These are phyloP conservation scores for Phytophthora pluvialis DNA, from an alignment of 352 stramenopile species.

Conservation along the genomic window DNA sequence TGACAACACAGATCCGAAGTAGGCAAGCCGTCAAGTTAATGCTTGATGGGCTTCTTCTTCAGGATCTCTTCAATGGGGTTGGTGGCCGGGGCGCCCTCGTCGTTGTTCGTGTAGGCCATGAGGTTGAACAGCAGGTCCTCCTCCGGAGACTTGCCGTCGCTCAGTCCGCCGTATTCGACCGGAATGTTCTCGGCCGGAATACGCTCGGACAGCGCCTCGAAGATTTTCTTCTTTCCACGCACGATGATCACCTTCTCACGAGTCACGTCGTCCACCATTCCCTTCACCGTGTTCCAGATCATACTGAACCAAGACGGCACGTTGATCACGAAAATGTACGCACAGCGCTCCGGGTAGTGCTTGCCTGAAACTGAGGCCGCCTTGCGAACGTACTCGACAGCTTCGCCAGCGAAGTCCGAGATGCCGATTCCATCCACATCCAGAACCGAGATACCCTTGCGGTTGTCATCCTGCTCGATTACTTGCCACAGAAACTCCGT, in stretches of 20 bases:
- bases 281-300: slow-evolving; percentile 94
- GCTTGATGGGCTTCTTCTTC: slow-evolving; percentile 53
- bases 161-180: slow-evolving; percentile 77
- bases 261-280: slow-evolving; percentile 93
- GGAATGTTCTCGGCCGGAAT: slow-evolving; percentile 84
- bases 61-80: slow-evolving; percentile 67
- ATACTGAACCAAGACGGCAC: slow-evolving; percentile 94
- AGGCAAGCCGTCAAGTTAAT: slow-evolving; percentile 21
- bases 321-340: slow-evolving; percentile 96
- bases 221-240: slow-evolving; percentile 83
- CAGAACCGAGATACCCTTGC: slow-evolving; percentile 86
- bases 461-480: slow-evolving; percentile 84
- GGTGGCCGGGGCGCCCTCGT: slow-evolving; percentile 50
- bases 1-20: slow-evolving; percentile 5
- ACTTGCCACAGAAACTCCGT: slow-evolving; percentile 89
- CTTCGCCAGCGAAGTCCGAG: slow-evolving; percentile 86
- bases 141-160: slow-evolving; percentile 65
- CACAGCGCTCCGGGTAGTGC: slow-evolving; percentile 94
- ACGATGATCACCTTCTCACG: slow-evolving; percentile 94
- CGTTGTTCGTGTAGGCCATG: slow-evolving; percentile 80
- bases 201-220: slow-evolving; percentile 72
- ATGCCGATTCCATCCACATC: slow-evolving; percentile 87
- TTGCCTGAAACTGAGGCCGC: slow-evolving; percentile 80
- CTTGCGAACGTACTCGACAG: slow-evolving; percentile 87
- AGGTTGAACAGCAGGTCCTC: slow-evolving; percentile 76